Evolutionary conservation across 352 stramenopile genomes (phyloP).

Genomic region (Globisporangium perplexum): DNA sequence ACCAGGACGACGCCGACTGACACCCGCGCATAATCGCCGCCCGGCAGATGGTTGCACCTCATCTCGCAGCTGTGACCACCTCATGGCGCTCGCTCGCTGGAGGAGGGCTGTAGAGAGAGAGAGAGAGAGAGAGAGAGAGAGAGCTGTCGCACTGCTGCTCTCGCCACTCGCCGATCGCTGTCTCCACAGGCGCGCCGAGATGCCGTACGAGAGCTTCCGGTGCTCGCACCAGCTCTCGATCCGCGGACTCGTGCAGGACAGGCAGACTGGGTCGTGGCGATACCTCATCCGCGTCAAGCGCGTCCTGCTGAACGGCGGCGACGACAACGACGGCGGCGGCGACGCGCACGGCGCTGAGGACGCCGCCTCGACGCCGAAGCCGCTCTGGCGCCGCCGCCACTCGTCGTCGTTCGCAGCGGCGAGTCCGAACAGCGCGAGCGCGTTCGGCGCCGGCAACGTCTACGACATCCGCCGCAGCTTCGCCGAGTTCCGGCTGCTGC

Average conservation of each 20-base stretch:
- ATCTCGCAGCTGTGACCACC: slow-evolving; percentile 2
- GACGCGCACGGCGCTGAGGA: not conserved
- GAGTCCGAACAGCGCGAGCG: slow-evolving; percentile 8
- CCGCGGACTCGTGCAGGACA: slow-evolving; percentile 60
- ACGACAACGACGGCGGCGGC: slow-evolving; percentile 3
- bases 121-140: not conserved
- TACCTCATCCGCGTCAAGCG: slow-evolving; percentile 58
- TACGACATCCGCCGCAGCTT: slow-evolving; percentile 70
- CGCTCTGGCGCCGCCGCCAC: slow-evolving; percentile 9
- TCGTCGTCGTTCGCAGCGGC: slow-evolving; percentile 9
- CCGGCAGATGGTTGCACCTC: not conserved
- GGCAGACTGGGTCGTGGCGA: slow-evolving; percentile 44
- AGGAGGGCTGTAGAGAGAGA: not conserved
- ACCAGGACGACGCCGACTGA: slow-evolving; percentile 21
- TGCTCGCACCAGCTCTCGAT: slow-evolving; percentile 52
- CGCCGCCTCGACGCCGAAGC: not conserved
- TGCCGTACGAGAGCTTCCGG: slow-evolving; percentile 79
- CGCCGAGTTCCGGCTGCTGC: slow-evolving; percentile 64
- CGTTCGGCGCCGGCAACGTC: slow-evolving; percentile 12
- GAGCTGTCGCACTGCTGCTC: not conserved
- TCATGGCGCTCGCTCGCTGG: too few relatives aligned
- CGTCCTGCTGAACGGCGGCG: slow-evolving; percentile 26
- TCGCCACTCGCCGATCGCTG: not conserved
- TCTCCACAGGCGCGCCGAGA: slow-evolving; percentile 9
- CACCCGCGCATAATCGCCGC: not conserved